Conservation (phyloP, 257 asterid genomes). For the Nicotiana noctiflora region DNA sequence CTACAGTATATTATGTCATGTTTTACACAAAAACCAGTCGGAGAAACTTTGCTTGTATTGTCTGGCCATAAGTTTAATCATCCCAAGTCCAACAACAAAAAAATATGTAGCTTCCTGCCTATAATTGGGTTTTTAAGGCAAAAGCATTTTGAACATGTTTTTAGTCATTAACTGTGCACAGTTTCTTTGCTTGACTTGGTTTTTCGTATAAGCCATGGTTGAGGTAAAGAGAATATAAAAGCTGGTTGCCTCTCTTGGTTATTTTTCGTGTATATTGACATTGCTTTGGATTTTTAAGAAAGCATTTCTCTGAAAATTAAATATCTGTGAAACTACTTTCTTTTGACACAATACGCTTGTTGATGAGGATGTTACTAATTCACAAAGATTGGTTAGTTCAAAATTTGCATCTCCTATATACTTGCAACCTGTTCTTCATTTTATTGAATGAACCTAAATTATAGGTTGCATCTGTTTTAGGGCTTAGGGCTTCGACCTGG, state of each 20-base stretch:
- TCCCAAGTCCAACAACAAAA: neutral
- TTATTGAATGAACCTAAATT: neutral
- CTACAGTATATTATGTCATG: neutral
- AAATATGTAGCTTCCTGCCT: neutral
- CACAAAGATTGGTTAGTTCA: neutral
- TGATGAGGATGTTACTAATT: neutral
- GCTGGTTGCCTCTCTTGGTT: neutral
- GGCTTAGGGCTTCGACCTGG: slow-evolving; percentile 85
- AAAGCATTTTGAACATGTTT: neutral
- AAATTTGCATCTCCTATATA: neutral
- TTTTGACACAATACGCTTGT: neutral
- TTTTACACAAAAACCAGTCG: neutral
- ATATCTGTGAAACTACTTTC: neutral
- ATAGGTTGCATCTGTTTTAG: slow-evolving; percentile 27
- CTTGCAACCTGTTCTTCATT: neutral
- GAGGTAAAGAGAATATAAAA: neutral
- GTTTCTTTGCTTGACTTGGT: neutral
- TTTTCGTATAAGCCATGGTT: neutral
- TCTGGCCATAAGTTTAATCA: neutral
- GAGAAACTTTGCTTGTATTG: neutral
- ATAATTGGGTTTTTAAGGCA: neutral
- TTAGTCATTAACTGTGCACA: neutral
- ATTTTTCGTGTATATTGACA: neutral
- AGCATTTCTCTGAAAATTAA: neutral
- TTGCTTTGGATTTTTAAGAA: neutral